A percentile compares a stretch with the other conserved stretches of the same genome.
Evolutionary conservation across 2,329 filamentous ascomycete genomes (phyloP).

Genomic region (Rhynchosporium secalis): DNA sequence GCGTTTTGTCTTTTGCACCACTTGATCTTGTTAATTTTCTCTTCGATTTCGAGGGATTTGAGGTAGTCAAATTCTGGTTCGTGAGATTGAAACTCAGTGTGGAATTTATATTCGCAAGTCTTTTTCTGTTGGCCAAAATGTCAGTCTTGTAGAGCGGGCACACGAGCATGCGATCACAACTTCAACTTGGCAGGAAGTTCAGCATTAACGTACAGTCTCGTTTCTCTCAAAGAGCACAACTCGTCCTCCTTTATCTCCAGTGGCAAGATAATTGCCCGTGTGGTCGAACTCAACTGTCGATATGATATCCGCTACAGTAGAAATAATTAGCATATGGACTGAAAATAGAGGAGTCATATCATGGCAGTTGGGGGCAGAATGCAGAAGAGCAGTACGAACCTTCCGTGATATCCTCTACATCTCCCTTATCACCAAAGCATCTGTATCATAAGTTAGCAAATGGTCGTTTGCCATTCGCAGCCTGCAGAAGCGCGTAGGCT

Average conservation of each 20-base stretch:
- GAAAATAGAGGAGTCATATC: background rate
- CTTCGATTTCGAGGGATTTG: conserved; percentile 98
- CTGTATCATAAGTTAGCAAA: conserved; percentile 50
- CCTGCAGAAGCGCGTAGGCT: background rate
- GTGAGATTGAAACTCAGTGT: conserved; percentile 99
- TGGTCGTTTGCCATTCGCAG: background rate
- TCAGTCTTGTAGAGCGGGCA: conserved; percentile 38
- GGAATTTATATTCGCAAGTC: conserved; percentile 99
- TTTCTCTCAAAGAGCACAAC: conserved; percentile 90
- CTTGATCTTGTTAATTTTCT: conserved; percentile 99
- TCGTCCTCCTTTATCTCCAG: conserved; percentile 84
- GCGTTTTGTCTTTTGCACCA: conserved; percentile 98
- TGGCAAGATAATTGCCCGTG: conserved; percentile 85
- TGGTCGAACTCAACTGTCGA: conserved; percentile 90
- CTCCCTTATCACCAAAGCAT: conserved; percentile 99
- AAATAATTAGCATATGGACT: conserved; percentile 25
- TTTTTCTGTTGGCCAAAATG: conserved; percentile 71
- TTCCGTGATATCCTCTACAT: conserved; percentile 68
- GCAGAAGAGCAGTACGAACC: conserved; percentile 31
- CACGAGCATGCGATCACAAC: background rate
- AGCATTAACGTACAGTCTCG: conserved; percentile 69
- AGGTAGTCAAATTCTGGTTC: conserved; percentile 99
- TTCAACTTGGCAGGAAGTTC: background rate
- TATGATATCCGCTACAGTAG: conserved; percentile 74
- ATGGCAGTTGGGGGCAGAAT: background rate